Conservation (phyloP, 2,329 filamentous ascomycete genomes). For the Passalora sequoiae region DNA sequence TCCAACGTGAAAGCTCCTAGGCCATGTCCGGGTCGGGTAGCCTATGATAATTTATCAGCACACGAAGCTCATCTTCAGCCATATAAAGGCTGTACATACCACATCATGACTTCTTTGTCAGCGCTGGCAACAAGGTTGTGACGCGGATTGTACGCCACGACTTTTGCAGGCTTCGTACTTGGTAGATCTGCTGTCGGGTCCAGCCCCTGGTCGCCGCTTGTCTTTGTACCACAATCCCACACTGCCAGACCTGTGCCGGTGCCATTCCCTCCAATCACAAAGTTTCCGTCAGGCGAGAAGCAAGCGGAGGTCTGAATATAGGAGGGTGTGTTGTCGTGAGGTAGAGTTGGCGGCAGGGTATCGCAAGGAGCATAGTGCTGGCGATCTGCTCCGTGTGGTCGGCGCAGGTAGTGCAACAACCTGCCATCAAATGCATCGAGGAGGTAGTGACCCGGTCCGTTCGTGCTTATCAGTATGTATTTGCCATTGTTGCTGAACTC, state of each 20-base stretch:
- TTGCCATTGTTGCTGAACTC: slow-evolving; percentile 98
- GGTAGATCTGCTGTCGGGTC: slow-evolving; percentile 61
- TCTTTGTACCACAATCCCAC: slow-evolving; percentile 68
- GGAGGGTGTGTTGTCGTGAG: slow-evolving; percentile 47
- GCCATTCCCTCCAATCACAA: slow-evolving; percentile 72
- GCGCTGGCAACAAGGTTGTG: slow-evolving; percentile 89
- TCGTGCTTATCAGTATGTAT: slow-evolving; percentile 75
- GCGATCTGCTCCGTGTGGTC: slow-evolving; percentile 24
- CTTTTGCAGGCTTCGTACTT: slow-evolving; percentile 60
- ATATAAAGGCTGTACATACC: slow-evolving; percentile 40
- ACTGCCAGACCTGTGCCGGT: slow-evolving; percentile 65
- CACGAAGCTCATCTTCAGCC: slow-evolving; percentile 35
- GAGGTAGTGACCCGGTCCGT: slow-evolving; percentile 78
- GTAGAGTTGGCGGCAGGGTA: slow-evolving; percentile 19
- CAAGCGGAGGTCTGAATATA: slow-evolving; percentile 67
- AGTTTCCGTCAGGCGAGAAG: slow-evolving; percentile 85
- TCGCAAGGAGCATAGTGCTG: slow-evolving; percentile 36
- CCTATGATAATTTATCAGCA: not conserved
- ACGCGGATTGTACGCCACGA: slow-evolving; percentile 82
- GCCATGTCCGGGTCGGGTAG: slow-evolving; percentile 8
- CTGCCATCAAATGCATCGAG: slow-evolving; percentile 87
- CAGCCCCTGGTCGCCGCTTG: slow-evolving; percentile 54
- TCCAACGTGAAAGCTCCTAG: not conserved
- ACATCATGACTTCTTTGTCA: slow-evolving; percentile 64
- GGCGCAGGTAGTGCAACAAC: slow-evolving; percentile 42